Conservation (phyloP, 106 monocot genomes). For the Xerophyta viscosa region DNA sequence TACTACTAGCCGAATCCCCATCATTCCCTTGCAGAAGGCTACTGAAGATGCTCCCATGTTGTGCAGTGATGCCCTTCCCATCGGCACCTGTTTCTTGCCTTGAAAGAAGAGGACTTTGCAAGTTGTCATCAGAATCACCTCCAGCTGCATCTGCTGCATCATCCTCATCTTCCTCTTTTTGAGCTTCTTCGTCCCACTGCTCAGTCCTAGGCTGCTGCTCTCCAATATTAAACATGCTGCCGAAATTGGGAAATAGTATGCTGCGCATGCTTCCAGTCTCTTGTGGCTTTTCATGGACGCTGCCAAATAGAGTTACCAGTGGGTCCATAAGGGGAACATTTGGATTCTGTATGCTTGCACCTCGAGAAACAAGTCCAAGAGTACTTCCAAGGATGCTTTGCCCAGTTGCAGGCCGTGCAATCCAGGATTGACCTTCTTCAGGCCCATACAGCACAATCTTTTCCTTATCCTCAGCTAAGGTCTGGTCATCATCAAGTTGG, state of each 20-base stretch:
- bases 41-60: slow-evolving; percentile 1
- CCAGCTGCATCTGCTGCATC: slow-evolving; percentile 32
- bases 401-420: slow-evolving; percentile 46
- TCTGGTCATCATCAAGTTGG: slow-evolving; percentile 30
- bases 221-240: slow-evolving; percentile 66
- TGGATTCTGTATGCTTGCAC: slow-evolving; percentile 38
- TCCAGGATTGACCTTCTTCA: slow-evolving; percentile 49
- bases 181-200: slow-evolving; percentile 58
- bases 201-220: slow-evolving; percentile 38
- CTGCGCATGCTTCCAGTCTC: slow-evolving; percentile 72
- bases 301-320: slow-evolving; percentile 67
- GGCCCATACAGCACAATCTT: slow-evolving; percentile 36
- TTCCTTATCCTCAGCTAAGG: slow-evolving; percentile 27
- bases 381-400: slow-evolving; percentile 36
- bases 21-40: not conserved
- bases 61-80: slow-evolving; percentile 30
- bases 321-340: slow-evolving; percentile 47
- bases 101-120: slow-evolving; percentile 58
- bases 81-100: slow-evolving; percentile 50
- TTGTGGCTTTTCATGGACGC: slow-evolving; percentile 64
- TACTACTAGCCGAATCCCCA: slow-evolving; percentile 34
- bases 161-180: slow-evolving; percentile 32
- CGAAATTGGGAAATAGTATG: slow-evolving; percentile 56
- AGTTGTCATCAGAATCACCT: slow-evolving; percentile 40
- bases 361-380: slow-evolving; percentile 35